phyloP scores from a whole-genome alignment of 163 green algal genomes.

The Scenedesmus sp. region DNA sequence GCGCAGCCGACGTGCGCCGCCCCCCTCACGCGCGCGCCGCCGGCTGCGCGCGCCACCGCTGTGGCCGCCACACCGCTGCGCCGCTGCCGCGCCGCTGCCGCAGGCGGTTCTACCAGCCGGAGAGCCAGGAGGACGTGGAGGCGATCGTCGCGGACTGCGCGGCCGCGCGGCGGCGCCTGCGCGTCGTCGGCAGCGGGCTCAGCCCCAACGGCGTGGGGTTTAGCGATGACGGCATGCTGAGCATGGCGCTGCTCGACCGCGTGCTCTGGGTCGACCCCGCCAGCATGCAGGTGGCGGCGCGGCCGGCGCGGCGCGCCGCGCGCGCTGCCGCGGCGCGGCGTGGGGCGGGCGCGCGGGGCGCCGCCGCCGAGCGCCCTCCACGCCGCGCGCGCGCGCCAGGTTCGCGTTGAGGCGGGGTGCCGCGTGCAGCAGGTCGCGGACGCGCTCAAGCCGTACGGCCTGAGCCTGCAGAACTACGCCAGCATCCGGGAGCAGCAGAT shows the following conservation, averaged over 20 bases:
- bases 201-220: constrained; percentile 95
- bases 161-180: constrained; percentile 63
- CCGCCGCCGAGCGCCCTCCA: too few species aligned
- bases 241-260: constrained; percentile 88
- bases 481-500: constrained; percentile 97
- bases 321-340: too few species aligned
- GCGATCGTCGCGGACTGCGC: constrained; percentile 72
- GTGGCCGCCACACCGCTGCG: too few species aligned
- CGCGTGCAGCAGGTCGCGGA: constrained; percentile 88
- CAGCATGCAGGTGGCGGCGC: constrained; percentile 58
- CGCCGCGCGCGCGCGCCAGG: too few species aligned
- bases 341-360: too few species aligned
- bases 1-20: constrained; percentile 52
- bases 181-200: constrained; percentile 85
- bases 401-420: constrained; percentile 90
- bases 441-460: constrained; percentile 79
- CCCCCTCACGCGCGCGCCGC: too few species aligned
- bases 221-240: constrained; percentile 86
- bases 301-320: too few species aligned
- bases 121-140: constrained; percentile 85
- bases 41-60: background rate
- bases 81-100: background rate
- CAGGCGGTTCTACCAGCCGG: constrained; percentile 78
- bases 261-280: constrained; percentile 73
- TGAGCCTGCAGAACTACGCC: constrained; percentile 97